phyloP scores from a whole-genome alignment of 2,329 filamentous ascomycete genomes.

The Corinectria fuckeliana region DNA sequence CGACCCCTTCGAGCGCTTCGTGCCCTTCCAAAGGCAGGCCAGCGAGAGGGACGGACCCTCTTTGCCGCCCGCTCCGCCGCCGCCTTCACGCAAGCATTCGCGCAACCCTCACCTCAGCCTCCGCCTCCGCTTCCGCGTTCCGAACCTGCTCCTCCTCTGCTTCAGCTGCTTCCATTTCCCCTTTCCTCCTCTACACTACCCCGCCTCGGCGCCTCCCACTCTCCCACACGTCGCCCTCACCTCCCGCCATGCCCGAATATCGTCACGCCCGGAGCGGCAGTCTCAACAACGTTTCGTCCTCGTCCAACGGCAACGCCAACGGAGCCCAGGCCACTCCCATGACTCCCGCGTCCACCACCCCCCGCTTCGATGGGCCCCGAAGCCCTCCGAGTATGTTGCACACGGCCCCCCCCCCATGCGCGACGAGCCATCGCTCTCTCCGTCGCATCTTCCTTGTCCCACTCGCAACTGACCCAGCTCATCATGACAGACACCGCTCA shows the following conservation, averaged over 20 bases:
- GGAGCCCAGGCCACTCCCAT: conserved; percentile 39
- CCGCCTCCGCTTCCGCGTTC: conserved; percentile 27
- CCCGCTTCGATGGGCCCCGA: conserved; percentile 64
- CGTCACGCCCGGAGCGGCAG: conserved; percentile 65
- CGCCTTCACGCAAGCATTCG: conserved; percentile 37
- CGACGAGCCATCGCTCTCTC: conserved; percentile 25
- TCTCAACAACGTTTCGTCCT: conserved; percentile 56
- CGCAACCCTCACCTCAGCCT: conserved; percentile 29
- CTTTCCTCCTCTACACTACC: conserved; percentile 20
- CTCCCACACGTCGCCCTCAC: conserved; percentile 26
- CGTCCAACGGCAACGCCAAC: conserved; percentile 43
- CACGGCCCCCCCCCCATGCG: conserved; percentile 35
- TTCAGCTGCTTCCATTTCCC: conserved; percentile 17
- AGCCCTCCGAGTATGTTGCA: conserved; percentile 64
- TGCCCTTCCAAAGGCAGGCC: conserved; percentile 6
- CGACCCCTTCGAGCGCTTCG: no score
- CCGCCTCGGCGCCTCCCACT: conserved; percentile 26
- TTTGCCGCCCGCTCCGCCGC: conserved; percentile 40
- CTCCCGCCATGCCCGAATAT: conserved; percentile 55
- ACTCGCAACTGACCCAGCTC: conserved; percentile 29
- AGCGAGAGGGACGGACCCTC: conserved; percentile 14
- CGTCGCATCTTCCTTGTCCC: conserved; percentile 5
- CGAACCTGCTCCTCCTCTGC: conserved; percentile 18
- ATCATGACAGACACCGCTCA: conserved; percentile 80
- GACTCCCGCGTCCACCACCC: conserved; percentile 36